phyloP scores from a whole-genome alignment of 169 alveolate species.

The Eimeria mitis region DNA sequence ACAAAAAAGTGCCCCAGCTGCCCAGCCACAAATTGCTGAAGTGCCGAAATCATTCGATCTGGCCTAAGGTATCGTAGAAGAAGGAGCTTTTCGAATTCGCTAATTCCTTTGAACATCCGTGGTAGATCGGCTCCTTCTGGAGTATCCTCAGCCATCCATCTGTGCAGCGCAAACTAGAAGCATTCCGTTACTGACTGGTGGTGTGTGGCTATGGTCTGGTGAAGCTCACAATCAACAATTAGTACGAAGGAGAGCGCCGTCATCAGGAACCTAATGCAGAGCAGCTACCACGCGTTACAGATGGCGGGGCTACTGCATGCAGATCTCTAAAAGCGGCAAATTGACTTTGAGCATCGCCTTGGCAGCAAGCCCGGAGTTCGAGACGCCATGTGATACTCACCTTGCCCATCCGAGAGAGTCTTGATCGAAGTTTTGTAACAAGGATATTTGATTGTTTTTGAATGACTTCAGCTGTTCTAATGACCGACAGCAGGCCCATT shows the following conservation, averaged over 20 bases:
- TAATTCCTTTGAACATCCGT: constrained; percentile 92
- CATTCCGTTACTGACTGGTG: background rate
- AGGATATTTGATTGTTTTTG: constrained; percentile 82
- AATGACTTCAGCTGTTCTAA: constrained; percentile 84
- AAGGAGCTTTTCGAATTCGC: constrained; percentile 95
- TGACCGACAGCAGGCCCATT: constrained; percentile 88
- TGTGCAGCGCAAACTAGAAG: constrained; percentile 64
- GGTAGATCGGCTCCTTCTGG: constrained; percentile 98
- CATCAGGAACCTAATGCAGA: background rate
- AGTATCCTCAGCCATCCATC: constrained; percentile 98
- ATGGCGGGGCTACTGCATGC: background rate
- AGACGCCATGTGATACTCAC: background rate
- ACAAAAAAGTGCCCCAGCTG: constrained; percentile 94
- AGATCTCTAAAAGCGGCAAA: background rate
- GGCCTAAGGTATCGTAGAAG: constrained; percentile 97
- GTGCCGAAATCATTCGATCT: constrained; percentile 97
- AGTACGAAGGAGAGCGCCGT: background rate
- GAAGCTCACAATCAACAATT: background rate
- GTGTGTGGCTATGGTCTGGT: background rate
- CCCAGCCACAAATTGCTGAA: constrained; percentile 94
- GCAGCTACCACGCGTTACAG: background rate
- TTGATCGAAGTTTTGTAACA: constrained; percentile 86
- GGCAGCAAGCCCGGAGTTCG: background rate
- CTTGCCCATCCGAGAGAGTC: constrained; percentile 87
- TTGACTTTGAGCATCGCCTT: background rate